Evolutionary conservation across 768 basidiomycete genomes (phyloP), one percentile per base, ranked within the genome.

Genomic region (Phaffia tasmanica): DNA sequence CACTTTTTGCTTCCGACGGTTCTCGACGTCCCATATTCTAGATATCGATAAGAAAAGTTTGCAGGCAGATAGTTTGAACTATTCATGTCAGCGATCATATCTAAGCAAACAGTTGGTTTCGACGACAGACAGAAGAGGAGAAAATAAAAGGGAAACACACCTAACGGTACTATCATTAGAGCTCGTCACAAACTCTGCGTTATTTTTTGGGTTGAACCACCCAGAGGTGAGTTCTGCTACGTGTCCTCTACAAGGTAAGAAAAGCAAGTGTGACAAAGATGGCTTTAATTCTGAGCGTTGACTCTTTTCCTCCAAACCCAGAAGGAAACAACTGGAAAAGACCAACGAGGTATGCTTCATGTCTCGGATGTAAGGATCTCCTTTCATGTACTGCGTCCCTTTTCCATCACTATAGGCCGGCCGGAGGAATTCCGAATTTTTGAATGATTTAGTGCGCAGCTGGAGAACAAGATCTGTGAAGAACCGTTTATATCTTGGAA

Each of bases 321-420:
- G 15, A 30, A 35, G 7, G 27, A 19, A 46, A 49, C 1, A 27
- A 47, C 9, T n/a, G 64, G 23, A 27, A 11, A 18, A 21, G 58
- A 79, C 91, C 71, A 72, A 94, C 94, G 86, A 82, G n/a, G 95
- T 99, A 74, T 98, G 86, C 77, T 90, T 90, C 89, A 99, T 93
- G 78, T 99, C 95, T 64, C 95, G 86, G 71, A 99, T 88, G 76
- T 98, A 99, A 68, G 88, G 89, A 78, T 99, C 95, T 46, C 95
- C 95, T 78, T 98, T 98, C 74, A 90, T 81, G 75, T 73, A 80
- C 64, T 61, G 53, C 1, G 77, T 77, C 1, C 76, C 74, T 9
- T 51, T 27, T 23, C 56, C 56, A 25, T 64, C 67, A 7, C 67
- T 58, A 30, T 2, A 21, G 32, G 21, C 23, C 35, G 11, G 11